Base-by-base conservation (phyloP, 768 basidiomycete species). In the Rhodotorula taiwanensis region DNA sequence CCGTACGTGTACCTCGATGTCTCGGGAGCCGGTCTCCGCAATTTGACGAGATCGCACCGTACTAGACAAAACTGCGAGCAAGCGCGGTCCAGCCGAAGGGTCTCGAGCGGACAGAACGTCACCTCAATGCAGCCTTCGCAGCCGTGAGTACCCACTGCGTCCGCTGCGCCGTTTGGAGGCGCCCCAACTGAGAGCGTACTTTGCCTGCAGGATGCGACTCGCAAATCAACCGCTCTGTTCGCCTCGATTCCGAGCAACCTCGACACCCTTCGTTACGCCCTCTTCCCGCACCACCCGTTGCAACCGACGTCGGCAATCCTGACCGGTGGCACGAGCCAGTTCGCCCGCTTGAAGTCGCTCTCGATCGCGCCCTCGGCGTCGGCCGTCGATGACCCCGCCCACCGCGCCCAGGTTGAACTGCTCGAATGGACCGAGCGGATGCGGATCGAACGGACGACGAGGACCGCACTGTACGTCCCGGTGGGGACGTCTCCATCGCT, bases 181-280 rank as follows among this genome's bases (percentile, higher is more conserved):
- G n/a, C n/a, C n/a, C n/a, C n/a, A n/a, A n/a, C n/a, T n/a, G n/a
- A n/a, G n/a, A n/a, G n/a, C n/a, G n/a, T 28, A n/a, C 3, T 16
- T 6, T 15, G 28, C 21, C 21, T 3, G 23, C n/a, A 52, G 51
- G 30, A 52, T n/a, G 13, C 34, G 13, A 34, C 33, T n/a, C 51
- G 51, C 23, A 52, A 18, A 2, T 52, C 51, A 25, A 56, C 58
- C 21, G 18, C 58, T 5, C 43, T 62, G 31, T 60, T 50, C 58
- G 57, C 55, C 23, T 52, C 62, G 21, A 14, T 64, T 25, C 58
- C 66, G 4, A 30, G 49, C 14, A 31, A 54, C 21, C 58, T 63
- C 43, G 30, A 34, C 2, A n/a, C 44, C 28, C 27, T 54, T 23
- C 25, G 14, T 16, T 68, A 68, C 48, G 28, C 58, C 21, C 25